Conservation (phyloP, 495 filamentous ascomycete genomes). For the Durotheca rogersii region DNA sequence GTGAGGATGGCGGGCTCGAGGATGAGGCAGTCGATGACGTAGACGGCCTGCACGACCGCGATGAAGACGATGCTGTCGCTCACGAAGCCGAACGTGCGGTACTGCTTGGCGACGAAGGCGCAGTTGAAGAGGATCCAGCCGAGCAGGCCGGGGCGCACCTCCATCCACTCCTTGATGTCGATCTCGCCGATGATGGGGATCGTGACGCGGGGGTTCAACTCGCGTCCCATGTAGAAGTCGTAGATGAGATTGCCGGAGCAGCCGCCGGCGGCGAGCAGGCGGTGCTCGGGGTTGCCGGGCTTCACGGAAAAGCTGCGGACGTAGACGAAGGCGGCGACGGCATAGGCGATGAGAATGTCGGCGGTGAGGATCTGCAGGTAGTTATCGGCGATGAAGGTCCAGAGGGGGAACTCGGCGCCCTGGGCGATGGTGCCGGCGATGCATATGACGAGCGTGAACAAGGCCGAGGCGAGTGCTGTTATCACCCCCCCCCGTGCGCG, state of each 20-base stretch:
- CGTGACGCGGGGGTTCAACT: constrained; percentile 86
- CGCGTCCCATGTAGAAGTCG: constrained; percentile 96
- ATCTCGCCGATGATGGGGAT: constrained; percentile 77
- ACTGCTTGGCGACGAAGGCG: constrained; percentile 84
- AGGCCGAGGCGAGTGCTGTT: constrained; percentile 76
- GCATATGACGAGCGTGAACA: constrained; percentile 65
- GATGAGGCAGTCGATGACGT: constrained; percentile 82
- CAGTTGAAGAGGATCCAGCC: constrained; percentile 88
- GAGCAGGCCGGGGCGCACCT: constrained; percentile 87
- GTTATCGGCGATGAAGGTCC: constrained; percentile 92
- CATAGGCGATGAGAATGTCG: constrained; percentile 72
- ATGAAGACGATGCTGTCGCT: constrained; percentile 88
- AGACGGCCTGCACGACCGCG: constrained; percentile 74
- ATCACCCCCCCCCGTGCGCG: too few relatives aligned
- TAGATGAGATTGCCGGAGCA: constrained; percentile 84
- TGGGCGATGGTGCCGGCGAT: constrained; percentile 72
- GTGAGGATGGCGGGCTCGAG: constrained; percentile 92
- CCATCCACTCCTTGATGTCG: constrained; percentile 89
- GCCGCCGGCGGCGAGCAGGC: constrained; percentile 74
- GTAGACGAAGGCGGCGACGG: constrained; percentile 74
- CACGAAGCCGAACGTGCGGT: constrained; percentile 75
- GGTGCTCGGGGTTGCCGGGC: constrained; percentile 56
- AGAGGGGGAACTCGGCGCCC: constrained; percentile 80
- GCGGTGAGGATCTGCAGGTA: constrained; percentile 81
- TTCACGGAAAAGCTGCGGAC: constrained; percentile 77